These are phyloP conservation scores for Iberis amara DNA, from an alignment of 441 rosid genomes.

Conservation along the genomic window DNA sequence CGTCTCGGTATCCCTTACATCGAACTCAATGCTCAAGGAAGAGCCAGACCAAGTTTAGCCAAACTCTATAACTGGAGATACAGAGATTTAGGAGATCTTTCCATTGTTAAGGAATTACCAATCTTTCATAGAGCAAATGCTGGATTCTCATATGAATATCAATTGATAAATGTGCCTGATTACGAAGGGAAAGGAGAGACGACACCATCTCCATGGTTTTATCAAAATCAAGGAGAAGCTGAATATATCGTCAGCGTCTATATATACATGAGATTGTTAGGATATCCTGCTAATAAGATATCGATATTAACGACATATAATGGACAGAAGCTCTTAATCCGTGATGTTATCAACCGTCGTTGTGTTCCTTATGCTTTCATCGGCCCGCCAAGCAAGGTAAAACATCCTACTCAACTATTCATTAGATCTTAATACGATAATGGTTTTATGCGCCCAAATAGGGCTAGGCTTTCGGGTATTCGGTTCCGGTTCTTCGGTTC, in stretches of 20 bases:
- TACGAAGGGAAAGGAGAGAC: constrained; percentile 85
- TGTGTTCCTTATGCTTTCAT: constrained; percentile 82
- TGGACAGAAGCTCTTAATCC: constrained; percentile 97
- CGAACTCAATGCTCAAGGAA: constrained; percentile 98
- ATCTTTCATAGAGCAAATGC: constrained; percentile 81
- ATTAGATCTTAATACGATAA: not conserved
- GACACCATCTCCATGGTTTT: constrained; percentile 98
- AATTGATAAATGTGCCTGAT: constrained; percentile 90
- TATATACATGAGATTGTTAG: constrained; percentile 93
- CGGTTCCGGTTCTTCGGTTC: too few relatives aligned
- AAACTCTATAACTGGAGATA: constrained; percentile 96
- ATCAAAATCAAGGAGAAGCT: constrained; percentile 98
- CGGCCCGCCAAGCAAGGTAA: constrained; percentile 95
- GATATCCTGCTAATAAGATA: constrained; percentile 91
- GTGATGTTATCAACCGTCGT: constrained; percentile 92
- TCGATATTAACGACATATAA: constrained; percentile 97
- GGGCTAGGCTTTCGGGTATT: too few relatives aligned
- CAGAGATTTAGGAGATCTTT: constrained; percentile 92
- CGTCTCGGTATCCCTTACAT: constrained; percentile 96
- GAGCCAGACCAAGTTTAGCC: constrained; percentile 97
- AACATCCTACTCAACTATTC: constrained; percentile 12
- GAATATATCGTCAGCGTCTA: constrained; percentile 95
- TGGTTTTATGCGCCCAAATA: too few relatives aligned
- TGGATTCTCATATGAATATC: constrained; percentile 92
- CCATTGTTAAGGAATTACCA: constrained; percentile 63